Percentiles rank a stretch among this genome's conserved stretches.
Evolutionary conservation across 2,329 filamentous ascomycete genomes (phyloP).

Genomic region (Penicillium decumbens): DNA sequence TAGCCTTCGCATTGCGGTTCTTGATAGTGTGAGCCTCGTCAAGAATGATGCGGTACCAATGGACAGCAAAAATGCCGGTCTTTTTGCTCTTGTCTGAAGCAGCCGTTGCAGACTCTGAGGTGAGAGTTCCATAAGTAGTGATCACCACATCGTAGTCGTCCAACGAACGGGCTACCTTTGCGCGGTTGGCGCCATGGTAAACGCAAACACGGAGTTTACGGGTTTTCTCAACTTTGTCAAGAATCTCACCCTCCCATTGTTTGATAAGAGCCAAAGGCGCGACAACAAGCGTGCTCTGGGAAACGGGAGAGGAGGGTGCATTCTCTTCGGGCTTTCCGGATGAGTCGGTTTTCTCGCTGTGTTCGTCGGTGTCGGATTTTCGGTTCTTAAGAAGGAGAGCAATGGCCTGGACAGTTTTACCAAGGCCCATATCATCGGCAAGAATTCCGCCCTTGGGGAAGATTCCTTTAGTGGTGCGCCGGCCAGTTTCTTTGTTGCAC

Average conservation of each 20-base stretch:
- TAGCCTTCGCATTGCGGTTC: conserved; percentile 92
- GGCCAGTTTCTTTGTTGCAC: conserved; percentile 83
- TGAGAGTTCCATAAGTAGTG: conserved; percentile 92
- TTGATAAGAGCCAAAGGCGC: conserved; percentile 91
- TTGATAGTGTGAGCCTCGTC: conserved; percentile 99
- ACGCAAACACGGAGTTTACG: conserved; percentile 76
- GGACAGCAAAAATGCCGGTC: conserved; percentile 79
- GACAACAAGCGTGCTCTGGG: conserved; percentile 82
- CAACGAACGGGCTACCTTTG: conserved; percentile 71
- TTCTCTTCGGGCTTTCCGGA: conserved; percentile 37
- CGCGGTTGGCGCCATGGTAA: conserved; percentile 82
- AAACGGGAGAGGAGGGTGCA: conserved; percentile 60
- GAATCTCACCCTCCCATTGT: conserved; percentile 94
- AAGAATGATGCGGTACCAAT: conserved; percentile 93
- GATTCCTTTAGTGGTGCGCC: conserved; percentile 69
- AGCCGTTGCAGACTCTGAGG: conserved; percentile 69
- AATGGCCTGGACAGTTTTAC: conserved; percentile 93
- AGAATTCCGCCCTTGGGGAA: conserved; percentile 90
- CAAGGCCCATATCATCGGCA: conserved; percentile 91
- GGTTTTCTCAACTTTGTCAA: conserved; percentile 66
- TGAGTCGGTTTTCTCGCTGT: conserved; percentile 31
- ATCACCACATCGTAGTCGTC: conserved; percentile 90
- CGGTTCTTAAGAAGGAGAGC: conserved; percentile 80
- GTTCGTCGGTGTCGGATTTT: conserved; percentile 53
- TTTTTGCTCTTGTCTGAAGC: conserved; percentile 63